These are phyloP conservation scores for Trichosanthes truncata DNA, from an alignment of 306 rosid genomes.

Conservation along the genomic window DNA sequence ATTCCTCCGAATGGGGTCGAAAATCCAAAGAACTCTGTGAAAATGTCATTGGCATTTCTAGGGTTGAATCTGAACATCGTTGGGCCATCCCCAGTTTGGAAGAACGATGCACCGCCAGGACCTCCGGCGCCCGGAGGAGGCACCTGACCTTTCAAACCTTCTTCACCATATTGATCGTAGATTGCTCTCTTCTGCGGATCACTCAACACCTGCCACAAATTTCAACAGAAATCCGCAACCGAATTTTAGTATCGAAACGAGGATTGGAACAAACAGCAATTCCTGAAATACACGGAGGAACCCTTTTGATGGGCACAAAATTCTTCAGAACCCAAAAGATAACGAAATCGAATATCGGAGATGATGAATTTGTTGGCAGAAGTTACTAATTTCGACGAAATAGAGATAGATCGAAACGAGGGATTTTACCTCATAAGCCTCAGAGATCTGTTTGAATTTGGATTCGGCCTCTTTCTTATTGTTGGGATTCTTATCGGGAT, in stretches of 20 bases:
- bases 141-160: constrained; percentile 72
- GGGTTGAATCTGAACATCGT: constrained; percentile 73
- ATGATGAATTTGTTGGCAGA: background rate
- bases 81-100: constrained; percentile 64
- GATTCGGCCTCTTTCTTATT: constrained; percentile 73
- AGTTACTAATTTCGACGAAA: background rate
- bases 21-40: constrained; percentile 59
- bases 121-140: constrained; percentile 64
- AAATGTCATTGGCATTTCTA: constrained; percentile 61
- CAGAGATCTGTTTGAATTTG: constrained; percentile 77
- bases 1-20: constrained; percentile 72
- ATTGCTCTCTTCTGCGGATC: constrained; percentile 80
- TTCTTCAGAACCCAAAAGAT: background rate
- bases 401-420: background rate
- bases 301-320: too few species aligned
- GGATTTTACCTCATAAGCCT: constrained; percentile 65
- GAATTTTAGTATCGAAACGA: background rate
- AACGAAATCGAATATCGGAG: background rate
- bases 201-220: constrained; percentile 52
- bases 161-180: constrained; percentile 88
- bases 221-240: background rate
- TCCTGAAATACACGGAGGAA: too few species aligned
- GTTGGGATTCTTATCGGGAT: constrained; percentile 77
- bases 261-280: background rate
- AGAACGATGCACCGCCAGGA: constrained; percentile 53